Evolutionary conservation across 129 eudicot species (phyloP), one percentile per base, ranked within the genome.

Genomic region (Daucus carota): DNA sequence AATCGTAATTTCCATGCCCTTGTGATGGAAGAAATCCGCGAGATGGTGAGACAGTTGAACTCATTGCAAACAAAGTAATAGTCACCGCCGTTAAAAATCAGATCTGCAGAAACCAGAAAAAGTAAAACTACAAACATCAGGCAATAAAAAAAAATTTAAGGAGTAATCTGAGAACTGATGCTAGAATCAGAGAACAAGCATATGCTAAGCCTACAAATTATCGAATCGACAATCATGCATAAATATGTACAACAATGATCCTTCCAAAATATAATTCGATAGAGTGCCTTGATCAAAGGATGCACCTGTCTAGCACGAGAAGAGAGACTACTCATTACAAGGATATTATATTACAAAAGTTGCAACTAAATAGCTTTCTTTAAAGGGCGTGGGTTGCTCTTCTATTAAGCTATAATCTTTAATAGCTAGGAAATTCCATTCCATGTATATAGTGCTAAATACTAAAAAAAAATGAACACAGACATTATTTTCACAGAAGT

Each of bases 41-140:
- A 70, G 74, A 70, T 8, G 48, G 74, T n/a, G 74, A 70, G 44
- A 70, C 74, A 70, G 74, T 70, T 70, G 74, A 70, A 70, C 74
- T 70, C 74, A 70, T 70, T 70, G 73, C 46, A 22, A 24, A 70
- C 31, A 34, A 38, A 33, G 6, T 14, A 10, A 29, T 24, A 59
- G 29, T 59, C 13, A 59, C 66, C 16, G 5, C 36, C 18, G 38
- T 62, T 29, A 32, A 29, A 60, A 29, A 28, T 62, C 36, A 29
- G 38, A 29, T 17, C 38, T 62, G 36, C 70, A 63, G 22, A 63
- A 63, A 26, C 70, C 70, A 12, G 38, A 29, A 63, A 63, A 13
- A 13, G 40, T 63, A 63, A 63, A 63, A 29, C 22, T 63, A 63
- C 6, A 28, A 26, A 63, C 28, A 11, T 22, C 5, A 52, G 62